phyloP scores from a whole-genome alignment of 225 moss, liverwort and hornwort genomes.

The Bryum argenteum region DNA sequence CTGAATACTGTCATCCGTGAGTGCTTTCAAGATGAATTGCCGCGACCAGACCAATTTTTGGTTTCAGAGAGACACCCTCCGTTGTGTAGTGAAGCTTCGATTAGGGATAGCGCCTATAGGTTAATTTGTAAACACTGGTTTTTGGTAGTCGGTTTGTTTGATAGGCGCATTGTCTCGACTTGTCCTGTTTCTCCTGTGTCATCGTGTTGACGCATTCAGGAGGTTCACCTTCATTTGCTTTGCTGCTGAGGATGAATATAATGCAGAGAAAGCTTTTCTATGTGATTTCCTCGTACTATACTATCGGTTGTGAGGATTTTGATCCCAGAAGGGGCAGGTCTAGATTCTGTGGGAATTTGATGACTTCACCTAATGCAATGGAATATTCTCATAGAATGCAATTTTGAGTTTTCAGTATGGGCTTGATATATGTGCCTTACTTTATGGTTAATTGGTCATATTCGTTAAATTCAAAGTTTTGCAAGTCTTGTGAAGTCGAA shows the following conservation, averaged over 20 bases:
- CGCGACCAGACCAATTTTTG: constrained; percentile 34
- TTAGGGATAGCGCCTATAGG: constrained; percentile 5
- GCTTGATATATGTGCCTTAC: too few species aligned
- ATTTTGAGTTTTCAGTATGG: too few species aligned
- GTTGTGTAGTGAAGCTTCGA: constrained; percentile 33
- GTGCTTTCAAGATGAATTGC: constrained; percentile 26
- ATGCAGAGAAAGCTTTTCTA: constrained; percentile 30
- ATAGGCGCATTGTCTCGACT: constrained; percentile 1
- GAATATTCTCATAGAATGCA: too few species aligned
- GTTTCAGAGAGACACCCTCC: constrained; percentile 21
- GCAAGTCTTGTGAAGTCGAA: too few species aligned
- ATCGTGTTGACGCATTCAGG: constrained; percentile 18
- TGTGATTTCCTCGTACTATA: not conserved
- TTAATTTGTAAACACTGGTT: constrained; percentile 11
- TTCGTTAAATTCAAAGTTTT: too few species aligned
- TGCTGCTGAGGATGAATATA: constrained; percentile 35
- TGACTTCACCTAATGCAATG: too few species aligned
- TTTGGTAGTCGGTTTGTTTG: constrained; percentile 29
- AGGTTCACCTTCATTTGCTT: constrained; percentile 29
- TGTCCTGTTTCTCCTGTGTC: constrained; percentile 17
- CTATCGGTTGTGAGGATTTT: not conserved
- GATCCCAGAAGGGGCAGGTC: too few species aligned
- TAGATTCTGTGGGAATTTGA: too few species aligned
- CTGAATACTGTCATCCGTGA: constrained; percentile 34
- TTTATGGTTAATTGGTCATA: too few species aligned